Base-by-base conservation (phyloP, 768 basidiomycete genomes). In the Kwoniella newhampshirensis region DNA sequence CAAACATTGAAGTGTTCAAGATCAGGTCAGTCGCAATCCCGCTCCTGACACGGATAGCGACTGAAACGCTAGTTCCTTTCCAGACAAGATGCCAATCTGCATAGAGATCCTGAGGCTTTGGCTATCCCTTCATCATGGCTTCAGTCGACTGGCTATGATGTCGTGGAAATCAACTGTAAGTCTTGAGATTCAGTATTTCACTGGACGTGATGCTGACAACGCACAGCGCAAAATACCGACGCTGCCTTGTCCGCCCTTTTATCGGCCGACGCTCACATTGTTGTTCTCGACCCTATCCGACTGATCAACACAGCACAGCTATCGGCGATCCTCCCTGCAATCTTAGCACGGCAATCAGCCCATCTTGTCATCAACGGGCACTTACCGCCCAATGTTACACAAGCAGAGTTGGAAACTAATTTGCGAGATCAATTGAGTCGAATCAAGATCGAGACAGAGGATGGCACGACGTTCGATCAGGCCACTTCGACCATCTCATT, bases 241-340 rank as follows among this genome's bases (percentile, higher is more conserved):
- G 35, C 51, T 4, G 42, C 52, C 2, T 35, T 48, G 11, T 42
- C 59, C 7, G 35, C 57, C 2, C 59, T 60, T 25, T 52, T 75
- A 0, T 59, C 65, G 0, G 58, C 59, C 27, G 69, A 71, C 42
- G 36, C 64, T 8, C 36, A 51, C 12, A 35, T 70, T 11, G 15
- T 75, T 25, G 61, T 73, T 27, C 44, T 75, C 26, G 72, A 75
- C 54, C 74, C 74, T 2, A 67, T 68, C 47, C 63, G 66, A 2
- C 64, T 74, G 1, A 49, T 67, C 11, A 30, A 53, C 1, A 59
- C 59, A 13, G 60, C 64, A 12, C 26, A 25, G 37, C 11, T 71
- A 17, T 3, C 23, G 3, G 5, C 43, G 5, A 36, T 70, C 36
- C 30, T 67, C 0, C 54, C 50, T 1, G 47, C 42, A 7, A 49